A percentile compares a stretch with the other conserved stretches of the same genome.
Evolutionary conservation across 257 asterid species (phyloP).

Genomic region (Fraxinus americana): DNA sequence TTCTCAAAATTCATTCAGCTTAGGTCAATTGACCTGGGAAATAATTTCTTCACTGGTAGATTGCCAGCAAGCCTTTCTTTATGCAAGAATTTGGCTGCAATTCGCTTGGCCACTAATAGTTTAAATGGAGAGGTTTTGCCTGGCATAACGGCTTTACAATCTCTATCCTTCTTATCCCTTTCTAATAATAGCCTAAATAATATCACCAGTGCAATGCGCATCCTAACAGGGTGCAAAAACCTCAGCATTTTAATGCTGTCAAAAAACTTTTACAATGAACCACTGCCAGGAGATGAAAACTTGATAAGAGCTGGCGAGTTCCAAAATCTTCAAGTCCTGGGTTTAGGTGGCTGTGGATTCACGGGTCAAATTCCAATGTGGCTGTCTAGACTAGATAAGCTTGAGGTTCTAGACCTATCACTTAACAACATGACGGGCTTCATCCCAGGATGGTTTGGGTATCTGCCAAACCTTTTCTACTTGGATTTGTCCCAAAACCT

Average conservation of each 20-base stretch:
- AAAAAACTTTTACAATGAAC: slow-evolving; percentile 65
- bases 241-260: slow-evolving; percentile 67
- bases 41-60: slow-evolving; percentile 60
- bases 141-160: slow-evolving; percentile 51
- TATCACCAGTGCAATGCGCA: slow-evolving; percentile 61
- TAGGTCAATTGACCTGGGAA: slow-evolving; percentile 70
- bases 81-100: slow-evolving; percentile 72
- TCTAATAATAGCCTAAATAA: slow-evolving; percentile 80
- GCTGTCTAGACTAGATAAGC: slow-evolving; percentile 51
- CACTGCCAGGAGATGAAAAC: slow-evolving; percentile 49
- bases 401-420: slow-evolving; percentile 62
- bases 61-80: slow-evolving; percentile 70
- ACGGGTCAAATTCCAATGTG: slow-evolving; percentile 72
- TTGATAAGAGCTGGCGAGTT: slow-evolving; percentile 49
- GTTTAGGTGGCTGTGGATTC: slow-evolving; percentile 70
- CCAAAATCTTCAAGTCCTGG: slow-evolving; percentile 65
- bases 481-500: slow-evolving; percentile 41
- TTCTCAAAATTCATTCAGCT: slow-evolving; percentile 71
- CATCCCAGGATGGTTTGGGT: slow-evolving; percentile 49
- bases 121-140: slow-evolving; percentile 70
- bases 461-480: slow-evolving; percentile 44
- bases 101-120: slow-evolving; percentile 72
- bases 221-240: slow-evolving; percentile 67
- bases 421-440: slow-evolving; percentile 34
- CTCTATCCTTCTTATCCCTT: slow-evolving; percentile 75